phyloP scores from a whole-genome alignment of 2,329 filamentous ascomycete genomes.

The Neodidymelliopsis sp. region DNA sequence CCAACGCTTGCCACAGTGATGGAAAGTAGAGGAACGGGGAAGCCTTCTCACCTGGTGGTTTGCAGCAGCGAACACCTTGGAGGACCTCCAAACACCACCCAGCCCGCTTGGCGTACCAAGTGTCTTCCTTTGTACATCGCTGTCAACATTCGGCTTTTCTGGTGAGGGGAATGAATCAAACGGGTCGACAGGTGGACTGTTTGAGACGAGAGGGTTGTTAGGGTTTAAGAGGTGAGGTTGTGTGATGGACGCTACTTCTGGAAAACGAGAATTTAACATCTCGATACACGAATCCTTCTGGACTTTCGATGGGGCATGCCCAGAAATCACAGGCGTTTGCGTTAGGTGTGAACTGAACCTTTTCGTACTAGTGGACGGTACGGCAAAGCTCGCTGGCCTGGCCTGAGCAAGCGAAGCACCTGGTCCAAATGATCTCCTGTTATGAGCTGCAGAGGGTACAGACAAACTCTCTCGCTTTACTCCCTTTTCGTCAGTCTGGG shows the following conservation, averaged over 20 bases:
- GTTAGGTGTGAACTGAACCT: conserved; percentile 24
- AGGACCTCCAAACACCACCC: conserved; percentile 30
- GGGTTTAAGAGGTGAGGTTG: conserved; percentile 27
- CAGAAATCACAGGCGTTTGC: conserved; percentile 32
- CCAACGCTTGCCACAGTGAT: conserved; percentile 27
- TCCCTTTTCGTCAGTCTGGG: conserved; percentile 30
- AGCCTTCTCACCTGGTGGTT: conserved; percentile 46
- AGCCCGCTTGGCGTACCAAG: conserved; percentile 31
- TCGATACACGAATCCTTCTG: conserved; percentile 8
- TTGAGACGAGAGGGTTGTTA: conserved; percentile 24
- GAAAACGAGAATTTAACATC: no score
- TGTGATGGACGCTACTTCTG: conserved; percentile 9
- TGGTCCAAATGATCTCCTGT: conserved; percentile 28
- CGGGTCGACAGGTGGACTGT: neutral
- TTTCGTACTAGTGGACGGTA: conserved; percentile 26
- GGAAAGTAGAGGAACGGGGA: conserved; percentile 40
- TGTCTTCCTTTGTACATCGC: conserved; percentile 28
- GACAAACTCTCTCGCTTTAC: conserved; percentile 30
- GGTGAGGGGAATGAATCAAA: conserved; percentile 12
- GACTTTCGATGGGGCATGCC: conserved; percentile 19
- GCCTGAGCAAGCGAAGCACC: conserved; percentile 16
- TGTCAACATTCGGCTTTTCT: conserved; percentile 25
- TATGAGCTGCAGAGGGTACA: conserved; percentile 17
- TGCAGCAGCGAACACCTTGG: conserved; percentile 23
- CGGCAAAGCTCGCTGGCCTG: conserved; percentile 26